Conservation (phyloP, 108 stramenopile genomes). For the Thalassiosira profunda region DNA sequence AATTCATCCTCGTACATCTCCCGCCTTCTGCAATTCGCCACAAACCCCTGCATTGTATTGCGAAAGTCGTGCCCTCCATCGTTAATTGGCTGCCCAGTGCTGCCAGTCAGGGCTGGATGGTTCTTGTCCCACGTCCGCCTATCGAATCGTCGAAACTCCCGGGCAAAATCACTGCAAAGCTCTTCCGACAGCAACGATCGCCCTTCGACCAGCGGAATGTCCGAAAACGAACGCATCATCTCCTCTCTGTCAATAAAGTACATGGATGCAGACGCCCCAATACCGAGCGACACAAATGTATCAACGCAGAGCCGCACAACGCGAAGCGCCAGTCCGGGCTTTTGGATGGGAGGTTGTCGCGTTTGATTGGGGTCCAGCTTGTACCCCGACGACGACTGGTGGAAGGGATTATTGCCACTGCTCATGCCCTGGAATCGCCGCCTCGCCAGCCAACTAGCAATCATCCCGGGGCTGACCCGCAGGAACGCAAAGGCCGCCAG, state of each 20-base stretch:
- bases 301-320: conserved; percentile 28
- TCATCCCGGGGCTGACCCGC: conserved; percentile 21
- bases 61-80: conserved; percentile 6
- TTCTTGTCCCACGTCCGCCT: conserved; percentile 32
- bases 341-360: neutral
- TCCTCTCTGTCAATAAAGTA: conserved; percentile 31
- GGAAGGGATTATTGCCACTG: conserved; percentile 28
- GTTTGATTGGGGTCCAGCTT: conserved; percentile 24
- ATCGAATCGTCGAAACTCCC: conserved; percentile 33
- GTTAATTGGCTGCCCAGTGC: neutral
- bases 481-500: conserved; percentile 39
- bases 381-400: conserved; percentile 19
- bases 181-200: conserved; percentile 42
- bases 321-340: conserved; percentile 29
- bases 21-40: conserved; percentile 39
- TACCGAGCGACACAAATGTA: conserved; percentile 35
- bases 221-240: conserved; percentile 30
- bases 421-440: conserved; percentile 4
- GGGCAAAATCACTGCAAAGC: conserved; percentile 31
- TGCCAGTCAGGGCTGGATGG: conserved; percentile 29
- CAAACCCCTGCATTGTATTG: conserved; percentile 34
- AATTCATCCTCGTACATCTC: conserved; percentile 38
- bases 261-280: conserved; percentile 42
- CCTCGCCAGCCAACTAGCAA: conserved; percentile 22
- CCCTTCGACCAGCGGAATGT: conserved; percentile 39